Evolutionary conservation across 768 basidiomycete genomes (phyloP), one percentile per base, ranked within the genome.

Genomic region (Suillus alpinus): DNA sequence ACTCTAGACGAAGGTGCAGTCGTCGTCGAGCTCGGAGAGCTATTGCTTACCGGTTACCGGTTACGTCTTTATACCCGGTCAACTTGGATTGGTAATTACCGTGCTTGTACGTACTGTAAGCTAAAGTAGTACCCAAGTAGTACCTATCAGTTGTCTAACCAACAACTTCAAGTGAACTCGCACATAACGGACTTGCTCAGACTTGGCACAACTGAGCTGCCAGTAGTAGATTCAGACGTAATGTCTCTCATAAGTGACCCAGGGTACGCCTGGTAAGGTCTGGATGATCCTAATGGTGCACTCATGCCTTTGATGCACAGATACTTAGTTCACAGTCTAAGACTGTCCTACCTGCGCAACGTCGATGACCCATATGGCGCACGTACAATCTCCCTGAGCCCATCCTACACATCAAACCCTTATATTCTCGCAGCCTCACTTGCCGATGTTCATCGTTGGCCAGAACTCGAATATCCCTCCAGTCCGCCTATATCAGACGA

Each of bases 341-440:
- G 95, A 6, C 78, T 98, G 31, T 86, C 89, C 13, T 94, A 95
- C 70, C 80, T 98, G n/a, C 89, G 94, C 62, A 86, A 89, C 66
- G 86, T 94, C 43, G 90, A 94, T 60, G 95, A 97, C 68, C 87
- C 89, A 1, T 92, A 95, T 68, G 91, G 91, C 14, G 76, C 87
- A 0, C 84, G 93, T 34, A 80, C 96, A 68, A 87, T 97, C 66
- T 85, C 92, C 6, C 79, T 95, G 55, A 87, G 88, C 69, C 88
- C 89, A 0, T 81, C 86, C 0, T 91, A 93, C 77, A 77, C 85
- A 18, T 80, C 87, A 13, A 96, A 95, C 69, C 88, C 92, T 0
- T 94, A 95, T 72, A 86, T 95, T 66, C 78, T 85, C 57, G 88
- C 91, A 7, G 83, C 92, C 0, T 87, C 87, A 2, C 84, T 95